Conservation (phyloP, 2,329 filamentous ascomycete genomes). For the Exophiala sp. region DNA sequence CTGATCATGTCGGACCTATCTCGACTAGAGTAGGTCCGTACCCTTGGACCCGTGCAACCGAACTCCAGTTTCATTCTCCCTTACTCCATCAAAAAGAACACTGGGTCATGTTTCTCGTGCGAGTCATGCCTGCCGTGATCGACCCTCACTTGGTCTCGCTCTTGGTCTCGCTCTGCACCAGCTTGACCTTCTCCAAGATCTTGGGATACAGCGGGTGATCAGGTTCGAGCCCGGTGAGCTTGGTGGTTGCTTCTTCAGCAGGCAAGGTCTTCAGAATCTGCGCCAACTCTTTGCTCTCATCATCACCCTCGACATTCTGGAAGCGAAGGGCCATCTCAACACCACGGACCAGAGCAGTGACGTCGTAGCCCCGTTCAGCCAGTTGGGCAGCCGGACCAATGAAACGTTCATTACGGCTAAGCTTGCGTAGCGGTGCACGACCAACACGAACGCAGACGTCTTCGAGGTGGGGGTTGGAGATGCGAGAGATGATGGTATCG, state of each 20-base stretch:
- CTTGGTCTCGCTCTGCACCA: conserved; percentile 59
- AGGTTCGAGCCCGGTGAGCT: conserved; percentile 75
- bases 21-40: background rate
- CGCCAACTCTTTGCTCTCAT: conserved; percentile 79
- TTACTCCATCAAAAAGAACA: background rate
- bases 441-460: conserved; percentile 93
- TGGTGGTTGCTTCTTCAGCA: conserved; percentile 67
- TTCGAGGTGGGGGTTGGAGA: conserved; percentile 73
- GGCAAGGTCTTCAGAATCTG: conserved; percentile 72
- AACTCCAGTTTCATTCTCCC: background rate
- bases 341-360: conserved; percentile 68
- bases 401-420: conserved; percentile 92
- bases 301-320: conserved; percentile 87
- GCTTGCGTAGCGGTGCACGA: conserved; percentile 87
- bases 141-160: conserved; percentile 35
- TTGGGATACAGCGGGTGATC: conserved; percentile 70
- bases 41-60: background rate
- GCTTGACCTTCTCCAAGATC: conserved; percentile 71
- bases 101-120: conserved; percentile 6
- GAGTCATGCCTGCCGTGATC: background rate
- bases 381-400: conserved; percentile 86
- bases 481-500: conserved; percentile 83
- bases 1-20: background rate
- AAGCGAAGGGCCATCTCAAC: conserved; percentile 92
- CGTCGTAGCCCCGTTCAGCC: conserved; percentile 69